Conservation (phyloP, 257 asterid species). For the Nicotiana paniculata region DNA sequence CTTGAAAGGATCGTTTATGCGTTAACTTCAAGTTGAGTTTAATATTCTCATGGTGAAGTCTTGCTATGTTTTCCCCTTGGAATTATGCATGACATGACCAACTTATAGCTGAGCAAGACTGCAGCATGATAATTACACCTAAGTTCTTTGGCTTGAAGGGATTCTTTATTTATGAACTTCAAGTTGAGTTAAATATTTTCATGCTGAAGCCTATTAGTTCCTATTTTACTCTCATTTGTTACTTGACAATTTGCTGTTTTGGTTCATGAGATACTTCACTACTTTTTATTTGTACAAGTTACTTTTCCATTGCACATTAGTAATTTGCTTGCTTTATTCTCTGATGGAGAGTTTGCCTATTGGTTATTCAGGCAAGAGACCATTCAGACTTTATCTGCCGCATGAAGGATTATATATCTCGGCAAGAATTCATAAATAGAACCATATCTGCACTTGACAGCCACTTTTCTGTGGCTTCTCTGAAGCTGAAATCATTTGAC, state of each 20-base stretch:
- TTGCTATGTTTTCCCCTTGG: too few species aligned
- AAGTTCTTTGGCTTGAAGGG: too few species aligned
- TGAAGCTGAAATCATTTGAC: slow-evolving; percentile 25
- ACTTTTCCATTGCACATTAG: neutral
- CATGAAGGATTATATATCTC: slow-evolving; percentile 63
- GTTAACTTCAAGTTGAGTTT: neutral
- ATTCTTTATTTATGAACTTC: too few species aligned
- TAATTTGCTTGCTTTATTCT: neutral
- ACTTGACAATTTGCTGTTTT: neutral
- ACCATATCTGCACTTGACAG: slow-evolving; percentile 46
- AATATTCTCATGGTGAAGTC: too few species aligned
- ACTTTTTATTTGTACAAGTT: neutral
- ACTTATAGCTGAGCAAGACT: too few species aligned
- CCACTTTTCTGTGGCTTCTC: slow-evolving; percentile 34
- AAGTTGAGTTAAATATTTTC: neutral
- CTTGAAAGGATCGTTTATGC: neutral
- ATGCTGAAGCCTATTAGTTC: neutral
- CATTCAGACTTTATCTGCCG: slow-evolving; percentile 81
- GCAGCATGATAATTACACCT: too few species aligned
- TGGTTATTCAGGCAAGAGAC: slow-evolving; percentile 47
- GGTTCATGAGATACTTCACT: neutral
- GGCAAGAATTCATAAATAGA: slow-evolving; percentile 44
- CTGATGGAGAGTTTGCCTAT: neutral
- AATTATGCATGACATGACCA: too few species aligned
- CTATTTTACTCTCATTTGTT: neutral